Evolutionary conservation across 2,329 filamentous ascomycete genomes (phyloP).

Genomic region (Epichloe sp.): DNA sequence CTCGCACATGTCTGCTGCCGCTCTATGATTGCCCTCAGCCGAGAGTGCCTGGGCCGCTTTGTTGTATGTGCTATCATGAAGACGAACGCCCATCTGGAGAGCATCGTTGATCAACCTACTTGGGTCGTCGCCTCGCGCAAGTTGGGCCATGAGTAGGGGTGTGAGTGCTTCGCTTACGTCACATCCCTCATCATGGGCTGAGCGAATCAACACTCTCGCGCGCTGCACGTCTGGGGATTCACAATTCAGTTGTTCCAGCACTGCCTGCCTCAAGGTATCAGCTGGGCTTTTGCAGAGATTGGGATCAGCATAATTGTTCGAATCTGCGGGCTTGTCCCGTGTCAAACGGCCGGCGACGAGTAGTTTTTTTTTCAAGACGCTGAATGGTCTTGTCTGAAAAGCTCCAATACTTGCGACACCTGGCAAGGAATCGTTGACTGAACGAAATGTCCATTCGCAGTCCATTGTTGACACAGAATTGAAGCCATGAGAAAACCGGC

Average conservation of each 20-base stretch:
- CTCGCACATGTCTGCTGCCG: slow-evolving; percentile 20
- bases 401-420: slow-evolving; percentile 21
- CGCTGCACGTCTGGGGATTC: slow-evolving; percentile 15
- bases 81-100: slow-evolving; percentile 14
- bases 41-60: slow-evolving; percentile 20
- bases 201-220: slow-evolving; percentile 27
- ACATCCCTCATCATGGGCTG: slow-evolving; percentile 25
- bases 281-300: not conserved
- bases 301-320: not conserved
- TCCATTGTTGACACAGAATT: slow-evolving; percentile 18
- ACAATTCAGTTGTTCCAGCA: slow-evolving; percentile 27
- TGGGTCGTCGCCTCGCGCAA: slow-evolving; percentile 20
- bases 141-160: slow-evolving; percentile 24
- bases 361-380: slow-evolving; percentile 5
- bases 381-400: slow-evolving; percentile 17
- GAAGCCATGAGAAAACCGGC: slow-evolving; percentile 18
- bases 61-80: slow-evolving; percentile 25
- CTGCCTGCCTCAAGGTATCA: slow-evolving; percentile 30
- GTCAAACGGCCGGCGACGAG: slow-evolving; percentile 18
- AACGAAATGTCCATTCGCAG: slow-evolving; percentile 17
- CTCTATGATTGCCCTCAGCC: slow-evolving; percentile 15
- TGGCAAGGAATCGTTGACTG: slow-evolving; percentile 14
- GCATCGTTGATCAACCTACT: slow-evolving; percentile 15
- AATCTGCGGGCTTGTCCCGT: slow-evolving; percentile 14
- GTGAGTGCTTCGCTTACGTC: slow-evolving; percentile 29